Base-by-base conservation (phyloP, 345 rosid species). In the Crucihimalaya himalaica region DNA sequence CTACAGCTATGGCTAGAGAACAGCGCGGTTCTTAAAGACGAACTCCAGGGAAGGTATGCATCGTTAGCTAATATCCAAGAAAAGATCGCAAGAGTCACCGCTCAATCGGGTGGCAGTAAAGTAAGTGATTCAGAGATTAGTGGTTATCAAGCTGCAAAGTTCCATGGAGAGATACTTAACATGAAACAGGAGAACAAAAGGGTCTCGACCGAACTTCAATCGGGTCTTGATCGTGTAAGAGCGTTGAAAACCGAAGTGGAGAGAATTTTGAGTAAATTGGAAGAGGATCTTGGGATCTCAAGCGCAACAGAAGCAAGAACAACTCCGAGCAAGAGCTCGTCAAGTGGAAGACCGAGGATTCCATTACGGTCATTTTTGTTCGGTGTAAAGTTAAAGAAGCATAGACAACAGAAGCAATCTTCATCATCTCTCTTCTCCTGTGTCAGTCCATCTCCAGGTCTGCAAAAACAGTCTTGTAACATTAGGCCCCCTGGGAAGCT, bases 141-240 rank as follows among this genome's bases (percentile, higher is more conserved):
- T 35, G 82, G 69, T 52, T 86, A 81, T 64, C 89, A 92, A 74
- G 94, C 90, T 1, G 96, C 96, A 6, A 86, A 86, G 84, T 87
- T 88, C 66, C 96, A 86, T 53, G 97, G 97, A 8, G 97, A 95
- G 81, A 67, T 90, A 75, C 77, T 86, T 25, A 90, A 89, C 90
- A 92, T 95, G 98, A 87, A 90, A 72, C 97, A 88, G 65, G 99
- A 92, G 74, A 88, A 76, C 86, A 80, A 66, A 58, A 95, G 86
- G 85, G 84, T 95, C 19, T 79, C 86, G 0, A 67, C 73, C 2
- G 91, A 95, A 60, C 58, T 92, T 68, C 80, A 83, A n/a, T 70
- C 82, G 0, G 96, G 99, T 21, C 79, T 81, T 45, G 83, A 80
- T 9, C 78, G 82, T 8, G 92, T 88, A 58, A 80, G 39, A 46